Conservation (phyloP, 1,284 basidiomycete genomes). For the Puccinia hordei region DNA sequence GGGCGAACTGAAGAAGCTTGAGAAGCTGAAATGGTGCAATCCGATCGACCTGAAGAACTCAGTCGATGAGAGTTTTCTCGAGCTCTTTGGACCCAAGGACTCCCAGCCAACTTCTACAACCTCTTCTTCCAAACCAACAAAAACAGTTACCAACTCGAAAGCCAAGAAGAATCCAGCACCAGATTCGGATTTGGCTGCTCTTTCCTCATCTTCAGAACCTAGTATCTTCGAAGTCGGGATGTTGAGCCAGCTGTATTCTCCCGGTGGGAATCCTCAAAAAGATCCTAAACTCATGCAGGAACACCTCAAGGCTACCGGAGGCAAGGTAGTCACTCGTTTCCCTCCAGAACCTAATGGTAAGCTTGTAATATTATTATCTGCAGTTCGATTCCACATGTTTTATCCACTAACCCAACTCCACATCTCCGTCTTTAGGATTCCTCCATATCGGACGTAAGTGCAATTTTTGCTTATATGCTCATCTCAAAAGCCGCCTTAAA, state of each 20-base stretch:
- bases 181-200: constrained; percentile 65
- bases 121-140: constrained; percentile 59
- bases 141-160: constrained; percentile 57
- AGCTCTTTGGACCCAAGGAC: constrained; percentile 74
- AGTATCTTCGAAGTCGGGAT: constrained; percentile 93
- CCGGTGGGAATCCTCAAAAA: constrained; percentile 90
- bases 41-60: constrained; percentile 85
- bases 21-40: constrained; percentile 74
- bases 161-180: constrained; percentile 61
- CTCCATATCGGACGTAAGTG: constrained; percentile 46
- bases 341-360: constrained; percentile 78
- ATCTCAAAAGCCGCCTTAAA: background rate
- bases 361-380: background rate
- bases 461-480: background rate
- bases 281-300: constrained; percentile 74
- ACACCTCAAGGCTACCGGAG: constrained; percentile 79
- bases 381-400: background rate
- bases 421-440: constrained; percentile 22
- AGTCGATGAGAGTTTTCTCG: constrained; percentile 75
- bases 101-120: constrained; percentile 50
- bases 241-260: constrained; percentile 87
- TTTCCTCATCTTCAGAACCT: constrained; percentile 25
- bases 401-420: background rate
- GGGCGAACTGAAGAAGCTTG: constrained; percentile 54
- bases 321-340: constrained; percentile 90